Conservation (phyloP, 2,329 filamentous ascomycete genomes). For the Pseudogymnoascus sp. region DNA sequence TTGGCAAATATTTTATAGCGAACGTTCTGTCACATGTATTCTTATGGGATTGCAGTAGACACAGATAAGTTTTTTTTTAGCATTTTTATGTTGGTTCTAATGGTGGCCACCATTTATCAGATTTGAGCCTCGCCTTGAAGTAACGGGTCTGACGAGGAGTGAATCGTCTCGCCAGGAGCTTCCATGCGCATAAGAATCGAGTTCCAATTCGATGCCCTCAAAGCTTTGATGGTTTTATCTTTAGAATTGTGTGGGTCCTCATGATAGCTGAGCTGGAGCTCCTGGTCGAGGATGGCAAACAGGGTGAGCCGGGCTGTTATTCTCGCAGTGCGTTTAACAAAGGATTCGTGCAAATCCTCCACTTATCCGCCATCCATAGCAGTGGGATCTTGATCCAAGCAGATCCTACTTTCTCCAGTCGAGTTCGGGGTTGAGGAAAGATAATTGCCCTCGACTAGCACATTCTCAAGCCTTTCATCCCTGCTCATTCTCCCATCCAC, state of each 20-base stretch:
- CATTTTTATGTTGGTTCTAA: neutral
- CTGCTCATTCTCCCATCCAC: neutral
- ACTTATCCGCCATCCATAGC: neutral
- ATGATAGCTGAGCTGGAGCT: neutral
- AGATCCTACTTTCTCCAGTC: neutral
- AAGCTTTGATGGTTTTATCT: neutral
- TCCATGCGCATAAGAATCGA: neutral
- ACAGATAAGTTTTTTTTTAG: neutral
- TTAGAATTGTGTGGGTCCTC: neutral
- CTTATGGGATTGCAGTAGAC: neutral
- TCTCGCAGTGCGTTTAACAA: neutral
- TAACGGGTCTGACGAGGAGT: neutral
- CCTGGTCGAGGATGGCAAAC: neutral
- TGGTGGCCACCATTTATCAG: neutral
- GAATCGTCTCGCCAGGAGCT: neutral
- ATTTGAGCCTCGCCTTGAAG: neutral
- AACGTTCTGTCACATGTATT: neutral
- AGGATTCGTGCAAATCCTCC: neutral
- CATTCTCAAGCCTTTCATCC: neutral
- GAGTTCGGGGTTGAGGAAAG: neutral
- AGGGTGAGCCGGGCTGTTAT: neutral
- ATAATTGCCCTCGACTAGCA: neutral
- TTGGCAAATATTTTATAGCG: neutral
- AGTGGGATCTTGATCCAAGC: neutral
- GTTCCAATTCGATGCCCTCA: neutral